Base-by-base conservation (phyloP, 371 early-diverging fungal species). In the Choanephora cucurbitarum region DNA sequence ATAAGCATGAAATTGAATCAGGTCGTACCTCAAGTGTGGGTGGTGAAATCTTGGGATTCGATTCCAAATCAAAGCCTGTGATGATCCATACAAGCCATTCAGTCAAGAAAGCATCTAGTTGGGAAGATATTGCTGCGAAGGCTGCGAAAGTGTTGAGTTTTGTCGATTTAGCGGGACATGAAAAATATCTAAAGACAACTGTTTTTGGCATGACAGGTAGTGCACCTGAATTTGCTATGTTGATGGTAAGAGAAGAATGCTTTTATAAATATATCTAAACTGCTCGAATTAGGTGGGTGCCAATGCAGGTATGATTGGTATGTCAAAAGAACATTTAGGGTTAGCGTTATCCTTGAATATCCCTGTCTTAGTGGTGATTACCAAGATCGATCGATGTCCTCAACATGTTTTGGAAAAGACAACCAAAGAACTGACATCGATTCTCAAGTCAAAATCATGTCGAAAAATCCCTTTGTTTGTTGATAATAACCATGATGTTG, bases 251-350 rank as follows among this genome's bases (percentile, higher is more conserved):
- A 14, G 3, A 3, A 7, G 6, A 8, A 5, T 41, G 5, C 40
- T 56, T 10, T 53, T 32, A n/a, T 37, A 2, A 7, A 21, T 10
- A 34, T 3, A 21, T 9, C 10, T 40, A 50, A 14, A 42, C 41
- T 14, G 23, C 22, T 5, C 24, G 22, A 40, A 42, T 3, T 53
- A 73, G 73, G 64, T 94, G 21, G 95, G 92, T 13, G 87, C 93
- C 1, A 95, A 96, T 67, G 92, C 93, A 8, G 95, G 95, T 33
- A 83, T 95, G 59, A 86, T 91, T 50, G 95, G 95, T 11, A 96
- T 95, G 95, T 89, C 94, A 14, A 92, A 93, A 59, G 95, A 96
- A 74, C 94, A 95, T 55, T 74, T 96, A n/a, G 95, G 93, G 0
- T 52, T 94, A 43, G 90, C 95, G 0, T 74, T 95, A 19, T 93